phyloP scores from a whole-genome alignment of 2,329 filamentous ascomycete species.

The Ophiocordyceps camponoti-floridani region DNA sequence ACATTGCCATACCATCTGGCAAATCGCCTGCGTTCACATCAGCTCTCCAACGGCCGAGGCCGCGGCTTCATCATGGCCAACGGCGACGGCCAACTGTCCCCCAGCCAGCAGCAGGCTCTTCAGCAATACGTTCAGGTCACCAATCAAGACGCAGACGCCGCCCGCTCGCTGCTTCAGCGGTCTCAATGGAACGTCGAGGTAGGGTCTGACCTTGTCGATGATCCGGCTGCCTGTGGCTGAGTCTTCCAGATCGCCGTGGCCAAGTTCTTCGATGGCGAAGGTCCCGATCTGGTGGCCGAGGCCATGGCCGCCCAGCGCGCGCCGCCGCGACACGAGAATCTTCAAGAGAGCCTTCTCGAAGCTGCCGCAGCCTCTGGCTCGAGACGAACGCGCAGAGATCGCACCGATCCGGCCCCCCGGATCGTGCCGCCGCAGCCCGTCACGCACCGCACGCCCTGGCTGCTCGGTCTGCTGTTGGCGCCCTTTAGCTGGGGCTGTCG shows the following conservation, averaged over 20 bases:
- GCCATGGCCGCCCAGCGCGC: constrained; percentile 45
- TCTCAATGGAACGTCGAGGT: constrained; percentile 96
- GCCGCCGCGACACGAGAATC: constrained; percentile 54
- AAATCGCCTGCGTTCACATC: too few relatives aligned
- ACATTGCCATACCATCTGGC: too few relatives aligned
- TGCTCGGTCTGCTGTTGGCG: constrained; percentile 61
- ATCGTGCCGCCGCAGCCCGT: constrained; percentile 63
- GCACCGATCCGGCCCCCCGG: constrained; percentile 55
- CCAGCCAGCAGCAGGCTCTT: constrained; percentile 64
- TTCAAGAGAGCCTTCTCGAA: constrained; percentile 43
- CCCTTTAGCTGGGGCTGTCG: constrained; percentile 68
- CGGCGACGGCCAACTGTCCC: constrained; percentile 52
- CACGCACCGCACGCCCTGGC: constrained; percentile 51
- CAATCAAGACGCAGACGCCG: constrained; percentile 58
- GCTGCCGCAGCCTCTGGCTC: constrained; percentile 11
- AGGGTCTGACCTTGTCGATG: constrained; percentile 5
- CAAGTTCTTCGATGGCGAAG: constrained; percentile 95
- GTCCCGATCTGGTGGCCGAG: constrained; percentile 63
- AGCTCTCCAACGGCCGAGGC: neutral
- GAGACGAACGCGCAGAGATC: constrained; percentile 9
- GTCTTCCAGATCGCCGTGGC: constrained; percentile 66
- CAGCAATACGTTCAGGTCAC: constrained; percentile 83
- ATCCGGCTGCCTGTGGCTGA: neutral
- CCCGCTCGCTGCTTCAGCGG: constrained; percentile 60
- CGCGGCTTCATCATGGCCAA: constrained; percentile 1